A percentile compares a stretch with the other conserved stretches of the same genome.
phyloP scores from a whole-genome alignment of 495 filamentous ascomycete genomes.

The Neurospora sp. region DNA sequence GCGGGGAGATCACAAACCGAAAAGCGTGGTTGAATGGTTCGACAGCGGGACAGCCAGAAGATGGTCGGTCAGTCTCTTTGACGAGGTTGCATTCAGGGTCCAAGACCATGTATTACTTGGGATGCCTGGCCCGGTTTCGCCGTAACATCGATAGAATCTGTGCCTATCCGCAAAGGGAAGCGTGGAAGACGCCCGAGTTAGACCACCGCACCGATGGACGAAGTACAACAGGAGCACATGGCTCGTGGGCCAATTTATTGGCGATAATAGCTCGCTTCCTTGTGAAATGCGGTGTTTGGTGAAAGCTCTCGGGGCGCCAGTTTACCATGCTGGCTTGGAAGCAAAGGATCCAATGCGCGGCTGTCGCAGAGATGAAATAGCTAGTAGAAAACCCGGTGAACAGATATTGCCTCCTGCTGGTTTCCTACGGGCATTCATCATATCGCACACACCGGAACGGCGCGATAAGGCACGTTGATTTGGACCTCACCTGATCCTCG shows the following conservation, averaged over 20 bases:
- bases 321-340: no score
- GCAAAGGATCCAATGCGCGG: background rate
- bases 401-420: background rate
- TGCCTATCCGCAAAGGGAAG: background rate
- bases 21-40: background rate
- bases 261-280: background rate
- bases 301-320: no score
- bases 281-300: background rate
- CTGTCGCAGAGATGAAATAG: background rate
- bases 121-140: background rate
- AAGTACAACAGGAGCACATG: background rate
- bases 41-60: background rate
- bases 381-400: background rate
- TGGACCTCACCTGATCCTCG: background rate
- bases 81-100: background rate
- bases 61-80: background rate
- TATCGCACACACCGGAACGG: background rate
- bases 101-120: background rate
- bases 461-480: background rate
- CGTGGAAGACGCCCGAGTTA: background rate
- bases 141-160: background rate
- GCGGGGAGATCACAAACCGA: background rate
- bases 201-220: background rate
- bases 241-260: background rate
- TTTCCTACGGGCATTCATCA: background rate